Percentiles rank a stretch among this genome's conserved stretches.
Evolutionary conservation across 768 basidiomycete species (phyloP).

Genomic region (Phlebiopsis flavidoalba): DNA sequence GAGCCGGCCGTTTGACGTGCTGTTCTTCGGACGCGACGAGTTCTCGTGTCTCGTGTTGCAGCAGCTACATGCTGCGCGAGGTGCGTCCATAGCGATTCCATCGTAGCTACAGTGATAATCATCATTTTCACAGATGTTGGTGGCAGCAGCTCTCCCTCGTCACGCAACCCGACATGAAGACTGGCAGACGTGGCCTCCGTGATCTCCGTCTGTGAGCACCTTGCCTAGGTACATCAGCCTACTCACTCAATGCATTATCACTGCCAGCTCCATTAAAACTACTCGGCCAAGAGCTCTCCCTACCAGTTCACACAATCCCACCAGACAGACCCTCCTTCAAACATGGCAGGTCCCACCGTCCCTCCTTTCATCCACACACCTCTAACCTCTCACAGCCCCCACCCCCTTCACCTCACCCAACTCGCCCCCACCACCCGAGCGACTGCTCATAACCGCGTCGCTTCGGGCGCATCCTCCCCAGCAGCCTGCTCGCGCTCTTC

Average conservation of each 20-base stretch:
- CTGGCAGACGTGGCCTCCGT: constrained; percentile 58
- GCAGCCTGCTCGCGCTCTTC: constrained; percentile 57
- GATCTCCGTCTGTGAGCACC: constrained; percentile 49
- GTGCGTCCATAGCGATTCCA: constrained; percentile 31
- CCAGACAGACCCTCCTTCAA: constrained; percentile 53
- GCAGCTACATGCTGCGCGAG: constrained; percentile 55
- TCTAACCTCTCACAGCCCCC: constrained; percentile 31
- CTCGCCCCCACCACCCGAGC: constrained; percentile 27
- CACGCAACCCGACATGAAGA: constrained; percentile 63
- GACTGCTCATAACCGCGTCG: constrained; percentile 84
- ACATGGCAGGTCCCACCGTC: constrained; percentile 49
- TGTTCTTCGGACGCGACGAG: constrained; percentile 86
- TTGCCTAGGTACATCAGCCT: neutral
- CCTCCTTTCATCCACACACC: neutral
- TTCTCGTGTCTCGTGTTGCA: constrained; percentile 77
- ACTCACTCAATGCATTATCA: neutral
- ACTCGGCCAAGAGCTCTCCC: constrained; percentile 44
- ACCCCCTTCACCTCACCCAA: constrained; percentile 27
- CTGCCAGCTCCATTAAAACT: constrained; percentile 63
- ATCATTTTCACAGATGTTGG: constrained; percentile 50
- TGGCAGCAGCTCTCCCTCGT: constrained; percentile 67
- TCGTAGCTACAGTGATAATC: neutral
- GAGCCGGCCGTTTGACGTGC: constrained; percentile 50
- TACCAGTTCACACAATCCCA: constrained; percentile 63
- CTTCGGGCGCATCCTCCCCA: constrained; percentile 81